Evolutionary conservation across 2,329 filamentous ascomycete species (phyloP).

Genomic region (Diplodia sapinea): DNA sequence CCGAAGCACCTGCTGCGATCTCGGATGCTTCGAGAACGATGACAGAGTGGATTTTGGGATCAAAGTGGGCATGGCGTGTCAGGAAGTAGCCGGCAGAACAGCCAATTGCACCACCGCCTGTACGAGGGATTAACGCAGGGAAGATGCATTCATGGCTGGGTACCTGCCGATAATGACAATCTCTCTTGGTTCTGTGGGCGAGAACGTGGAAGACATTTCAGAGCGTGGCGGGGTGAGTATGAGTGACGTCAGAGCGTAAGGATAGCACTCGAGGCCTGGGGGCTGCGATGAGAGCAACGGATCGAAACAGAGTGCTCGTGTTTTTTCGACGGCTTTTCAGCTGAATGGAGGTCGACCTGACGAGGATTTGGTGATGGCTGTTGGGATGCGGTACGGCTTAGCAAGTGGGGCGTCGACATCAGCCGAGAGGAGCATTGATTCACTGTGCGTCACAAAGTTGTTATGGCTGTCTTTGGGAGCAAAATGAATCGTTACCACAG

Average conservation of each 20-base stretch:
- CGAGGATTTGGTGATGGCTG: neutral
- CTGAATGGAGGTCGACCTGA: neutral
- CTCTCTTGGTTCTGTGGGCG: neutral
- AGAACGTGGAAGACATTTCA: neutral
- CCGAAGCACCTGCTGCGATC: slow-evolving; percentile 28
- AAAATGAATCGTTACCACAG: too few species aligned
- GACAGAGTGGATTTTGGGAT: slow-evolving; percentile 7
- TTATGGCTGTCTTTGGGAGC: too few species aligned
- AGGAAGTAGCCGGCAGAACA: slow-evolving; percentile 25
- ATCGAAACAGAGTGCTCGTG: neutral
- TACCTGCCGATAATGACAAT: neutral
- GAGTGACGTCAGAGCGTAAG: neutral
- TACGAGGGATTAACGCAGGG: neutral
- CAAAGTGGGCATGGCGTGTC: slow-evolving; percentile 2
- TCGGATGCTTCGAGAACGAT: slow-evolving; percentile 23
- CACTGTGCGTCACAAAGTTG: neutral
- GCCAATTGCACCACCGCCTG: slow-evolving; percentile 30
- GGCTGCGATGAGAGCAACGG: too few species aligned
- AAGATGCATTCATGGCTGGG: neutral
- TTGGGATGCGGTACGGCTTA: neutral
- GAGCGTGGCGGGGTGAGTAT: too few species aligned
- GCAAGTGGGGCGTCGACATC: neutral
- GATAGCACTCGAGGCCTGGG: neutral
- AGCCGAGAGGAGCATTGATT: neutral
- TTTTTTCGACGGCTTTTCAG: too few species aligned